Evolutionary conservation across 495 filamentous ascomycete species (phyloP), one percentile per base, ranked within the genome.

Genomic region (Pyronema domesticum): DNA sequence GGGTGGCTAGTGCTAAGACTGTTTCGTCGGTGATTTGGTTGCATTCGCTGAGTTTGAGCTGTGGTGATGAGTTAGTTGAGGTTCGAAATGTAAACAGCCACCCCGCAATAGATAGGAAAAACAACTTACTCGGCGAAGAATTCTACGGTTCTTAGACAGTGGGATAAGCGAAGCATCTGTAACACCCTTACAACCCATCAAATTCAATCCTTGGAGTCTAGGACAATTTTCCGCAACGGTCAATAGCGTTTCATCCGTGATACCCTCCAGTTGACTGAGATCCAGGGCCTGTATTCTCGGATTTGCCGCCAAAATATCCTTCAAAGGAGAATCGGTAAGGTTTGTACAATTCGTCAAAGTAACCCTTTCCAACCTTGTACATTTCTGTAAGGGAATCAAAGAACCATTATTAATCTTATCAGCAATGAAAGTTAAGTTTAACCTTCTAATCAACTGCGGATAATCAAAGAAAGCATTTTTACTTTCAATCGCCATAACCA

Each of bases 41-140:
- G 63, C 93, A 94, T 18, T 86, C 81, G 66, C 96, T 96, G 50
- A 99, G 74, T 76, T 99, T 99, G 54, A 99, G 74, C 83, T 94
- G 66, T 37, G 33, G 2, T 44, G 51, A 15, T 47, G 54, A 70
- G 55, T 68, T 67, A 51, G 56, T 2, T 2, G 23, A 30, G 5
- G 23, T 30, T 30, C 23, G 23, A 30, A 30, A 5, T 30, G 5
- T 30, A 30, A 1, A 30, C 23, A 30, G 23, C 23, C 23, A 5
- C 23, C 10, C 33, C 11, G 57, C 73, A 54, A 68, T 60, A n/a
- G 57, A 59, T 56, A 47, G 5, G n/a, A n/a, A 6, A 33, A 7
- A 13, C 46, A 23, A 50, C 79, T 65, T 72, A 94, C 87, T 60
- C 93, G 75, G 68, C 95, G 95, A 57, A 99, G 73, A 61, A 83